These are phyloP conservation scores for Artomyces pyxidatus DNA, from an alignment of 768 basidiomycete genomes.

Conservation along the genomic window DNA sequence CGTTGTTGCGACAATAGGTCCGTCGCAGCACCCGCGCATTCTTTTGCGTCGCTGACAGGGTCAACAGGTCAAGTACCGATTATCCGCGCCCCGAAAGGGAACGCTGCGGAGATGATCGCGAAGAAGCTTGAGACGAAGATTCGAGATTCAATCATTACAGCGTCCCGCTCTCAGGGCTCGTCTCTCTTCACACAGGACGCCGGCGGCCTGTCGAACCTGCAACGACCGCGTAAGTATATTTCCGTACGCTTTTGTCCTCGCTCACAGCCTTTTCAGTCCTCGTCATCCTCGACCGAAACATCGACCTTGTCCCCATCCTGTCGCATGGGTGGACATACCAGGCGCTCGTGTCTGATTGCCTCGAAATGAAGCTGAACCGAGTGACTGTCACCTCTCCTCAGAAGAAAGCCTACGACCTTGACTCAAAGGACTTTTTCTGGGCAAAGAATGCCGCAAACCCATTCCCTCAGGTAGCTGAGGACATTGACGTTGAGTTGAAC, in stretches of 20 bases:
- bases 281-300: slow-evolving; percentile 88
- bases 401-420: slow-evolving; percentile 90
- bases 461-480: slow-evolving; percentile 97
- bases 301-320: slow-evolving; percentile 89
- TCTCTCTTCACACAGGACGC: slow-evolving; percentile 76
- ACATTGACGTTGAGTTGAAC: slow-evolving; percentile 87
- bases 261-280: slow-evolving; percentile 50
- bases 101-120: slow-evolving; percentile 99
- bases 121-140: slow-evolving; percentile 91
- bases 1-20: slow-evolving; percentile 82
- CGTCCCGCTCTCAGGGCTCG: slow-evolving; percentile 51
- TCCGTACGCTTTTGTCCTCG: neutral
- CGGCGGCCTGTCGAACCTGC: slow-evolving; percentile 76
- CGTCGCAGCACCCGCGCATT: neutral
- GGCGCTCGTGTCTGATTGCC: slow-evolving; percentile 93
- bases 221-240: slow-evolving; percentile 68
- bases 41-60: neutral
- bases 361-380: slow-evolving; percentile 94
- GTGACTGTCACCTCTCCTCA: slow-evolving; percentile 73
- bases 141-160: slow-evolving; percentile 71
- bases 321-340: slow-evolving; percentile 99
- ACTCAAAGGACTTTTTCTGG: slow-evolving; percentile 99
- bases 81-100: slow-evolving; percentile 90
- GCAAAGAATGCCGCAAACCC: slow-evolving; percentile 91
- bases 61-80: slow-evolving; percentile 82